Conservation (phyloP, 495 filamentous ascomycete species). For the Cercophora sp. region DNA sequence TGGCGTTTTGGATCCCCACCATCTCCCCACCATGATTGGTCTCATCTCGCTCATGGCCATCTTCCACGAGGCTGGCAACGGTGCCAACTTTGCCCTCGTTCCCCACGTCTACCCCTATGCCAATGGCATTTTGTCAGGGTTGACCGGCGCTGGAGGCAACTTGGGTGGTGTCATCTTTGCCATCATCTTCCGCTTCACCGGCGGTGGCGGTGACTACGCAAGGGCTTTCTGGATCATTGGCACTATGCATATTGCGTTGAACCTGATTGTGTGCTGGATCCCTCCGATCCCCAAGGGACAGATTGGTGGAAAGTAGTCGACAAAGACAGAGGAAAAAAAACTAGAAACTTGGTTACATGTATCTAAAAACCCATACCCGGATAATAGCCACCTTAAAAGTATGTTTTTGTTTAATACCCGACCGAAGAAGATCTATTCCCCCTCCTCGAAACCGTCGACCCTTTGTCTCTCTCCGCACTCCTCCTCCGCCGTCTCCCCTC, state of each 20-base stretch:
- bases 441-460: not conserved
- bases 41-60: conserved; percentile 68
- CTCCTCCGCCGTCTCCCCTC: not conserved
- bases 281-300: conserved; percentile 66
- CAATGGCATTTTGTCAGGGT: conserved; percentile 64
- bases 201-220: conserved; percentile 57
- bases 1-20: conserved; percentile 59
- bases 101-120: conserved; percentile 79
- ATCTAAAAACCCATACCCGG: too few relatives aligned
- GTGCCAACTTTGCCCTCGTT: conserved; percentile 78
- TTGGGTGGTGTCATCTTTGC: conserved; percentile 83
- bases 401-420: too few relatives aligned
- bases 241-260: conserved; percentile 62
- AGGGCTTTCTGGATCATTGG: conserved; percentile 79
- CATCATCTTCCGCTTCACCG: conserved; percentile 74
- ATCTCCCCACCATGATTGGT: conserved; percentile 66
- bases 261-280: conserved; percentile 69
- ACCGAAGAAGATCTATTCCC: conserved; percentile 1
- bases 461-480: not conserved
- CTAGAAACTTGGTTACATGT: too few relatives aligned
- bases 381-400: too few relatives aligned
- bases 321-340: too few relatives aligned
- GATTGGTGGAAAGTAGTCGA: too few relatives aligned
- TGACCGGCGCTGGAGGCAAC: conserved; percentile 76
- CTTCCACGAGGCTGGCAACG: conserved; percentile 78